Conservation (phyloP, 768 basidiomycete genomes). For the Podaxis sp. region DNA sequence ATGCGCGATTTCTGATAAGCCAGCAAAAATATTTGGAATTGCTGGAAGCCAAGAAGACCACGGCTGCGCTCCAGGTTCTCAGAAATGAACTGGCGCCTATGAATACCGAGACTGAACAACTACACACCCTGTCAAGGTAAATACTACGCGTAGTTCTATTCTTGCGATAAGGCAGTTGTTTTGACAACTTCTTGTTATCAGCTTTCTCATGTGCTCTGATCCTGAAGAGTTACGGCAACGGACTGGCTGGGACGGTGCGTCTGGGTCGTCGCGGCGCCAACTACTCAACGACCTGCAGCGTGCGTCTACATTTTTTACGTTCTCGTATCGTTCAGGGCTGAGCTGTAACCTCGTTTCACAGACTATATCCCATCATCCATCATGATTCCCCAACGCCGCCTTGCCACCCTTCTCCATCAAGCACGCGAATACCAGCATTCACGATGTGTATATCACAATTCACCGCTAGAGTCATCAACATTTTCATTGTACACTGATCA, state of each 20-base stretch:
- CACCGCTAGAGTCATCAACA: slow-evolving; percentile 49
- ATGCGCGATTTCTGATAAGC: slow-evolving; percentile 83
- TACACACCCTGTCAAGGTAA: slow-evolving; percentile 89
- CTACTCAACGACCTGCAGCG: slow-evolving; percentile 83
- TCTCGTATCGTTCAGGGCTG: neutral
- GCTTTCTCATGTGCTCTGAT: slow-evolving; percentile 91
- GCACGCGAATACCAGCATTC: slow-evolving; percentile 78
- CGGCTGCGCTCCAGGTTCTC: slow-evolving; percentile 80
- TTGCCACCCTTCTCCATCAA: slow-evolving; percentile 83
- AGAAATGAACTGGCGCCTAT: slow-evolving; percentile 87
- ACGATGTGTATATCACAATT: slow-evolving; percentile 86
- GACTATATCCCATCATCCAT: slow-evolving; percentile 87
- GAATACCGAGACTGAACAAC: slow-evolving; percentile 73
- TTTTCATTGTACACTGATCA: slow-evolving; percentile 91
- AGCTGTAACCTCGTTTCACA: slow-evolving; percentile 30
- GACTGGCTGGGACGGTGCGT: slow-evolving; percentile 88
- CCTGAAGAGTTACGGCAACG: slow-evolving; percentile 78
- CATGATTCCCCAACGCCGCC: slow-evolving; percentile 91
- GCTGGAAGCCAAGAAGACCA: slow-evolving; percentile 78
- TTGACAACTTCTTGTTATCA: slow-evolving; percentile 31
- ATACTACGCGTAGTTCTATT: neutral
- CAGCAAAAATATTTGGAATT: slow-evolving; percentile 97
- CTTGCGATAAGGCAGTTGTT: slow-evolving; percentile 15
- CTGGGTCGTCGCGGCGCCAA: slow-evolving; percentile 71
- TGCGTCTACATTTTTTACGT: slow-evolving; percentile 33